Base-by-base conservation (phyloP, 2,329 filamentous ascomycete genomes). In the Cladosporium sp. region DNA sequence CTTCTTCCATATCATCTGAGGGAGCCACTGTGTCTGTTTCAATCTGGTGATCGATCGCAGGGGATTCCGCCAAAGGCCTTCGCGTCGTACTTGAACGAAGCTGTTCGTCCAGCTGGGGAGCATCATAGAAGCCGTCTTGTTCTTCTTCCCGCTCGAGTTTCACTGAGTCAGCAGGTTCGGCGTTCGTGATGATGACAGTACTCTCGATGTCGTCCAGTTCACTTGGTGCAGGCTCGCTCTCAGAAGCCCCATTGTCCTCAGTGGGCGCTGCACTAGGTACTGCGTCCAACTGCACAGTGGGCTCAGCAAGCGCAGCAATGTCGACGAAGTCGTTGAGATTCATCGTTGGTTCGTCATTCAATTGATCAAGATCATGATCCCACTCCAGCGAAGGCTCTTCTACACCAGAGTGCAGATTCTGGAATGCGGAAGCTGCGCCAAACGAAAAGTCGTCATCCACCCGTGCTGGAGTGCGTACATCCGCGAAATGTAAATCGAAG, bases 301-400 rank as follows among this genome's bases (percentile, higher is more conserved):
- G 63, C 63, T 71, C 71, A 26, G 69, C 58, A 25, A 73, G 67
- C 16, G 69, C 70, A 36, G 65, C 60, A 16, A 72, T 58, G 57
- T 76, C 73, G 51, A 76, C 65, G 65, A 73, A 74, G 32, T 76
- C 73, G 62, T 70, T 74, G 23, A 76, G 53, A 43, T 74, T 70
- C 25, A 74, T 65, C 1, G 70, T 73, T 1, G 68, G 58, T 51
- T 72, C 67, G 16, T 26, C 28, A 2, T n/a, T 32, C 21, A n/a
- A 43, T 5, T 16, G 49, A 16, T 43, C 18, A 3, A 11, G 2
- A 34, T 53, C 59, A 14, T 54, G 14, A n/a, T 23, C 23, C 4
- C 21, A 10, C 23, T 62, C 54, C n/a, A 57, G 32, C n/a, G 13
- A 36, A 13, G 54, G 32, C 30, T 25, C 10, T 2, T 57, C 30